phyloP scores from a whole-genome alignment of 768 basidiomycete species.

The Hygrophorus russula region DNA sequence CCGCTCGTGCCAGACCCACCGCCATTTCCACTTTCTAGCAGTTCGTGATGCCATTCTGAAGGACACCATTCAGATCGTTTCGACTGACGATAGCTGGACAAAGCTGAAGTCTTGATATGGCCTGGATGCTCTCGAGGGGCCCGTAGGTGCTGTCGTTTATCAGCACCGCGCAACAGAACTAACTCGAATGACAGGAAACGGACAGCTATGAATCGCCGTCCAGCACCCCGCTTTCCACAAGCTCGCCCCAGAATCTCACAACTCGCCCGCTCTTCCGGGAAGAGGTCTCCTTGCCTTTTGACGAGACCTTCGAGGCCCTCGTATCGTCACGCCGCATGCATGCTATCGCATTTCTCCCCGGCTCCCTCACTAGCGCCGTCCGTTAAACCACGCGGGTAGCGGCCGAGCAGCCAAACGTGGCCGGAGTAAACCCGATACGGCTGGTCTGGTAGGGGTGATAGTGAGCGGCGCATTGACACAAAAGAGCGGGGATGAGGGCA shows the following conservation, averaged over 20 bases:
- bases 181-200: conserved; percentile 15
- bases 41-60: conserved; percentile 62
- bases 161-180: neutral
- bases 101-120: conserved; percentile 67
- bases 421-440: conserved; percentile 48
- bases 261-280: conserved; percentile 63
- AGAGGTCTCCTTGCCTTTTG: conserved; percentile 54
- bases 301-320: conserved; percentile 47
- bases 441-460: conserved; percentile 72
- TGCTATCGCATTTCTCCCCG: conserved; percentile 44
- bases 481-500: conserved; percentile 69
- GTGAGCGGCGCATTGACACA: conserved; percentile 78
- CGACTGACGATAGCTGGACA: conserved; percentile 58
- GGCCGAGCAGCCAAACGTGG: conserved; percentile 25
- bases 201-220: conserved; percentile 37
- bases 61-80: conserved; percentile 53
- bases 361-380: conserved; percentile 15
- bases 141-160: conserved; percentile 30
- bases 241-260: conserved; percentile 58
- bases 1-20: conserved; percentile 68
- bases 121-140: conserved; percentile 61
- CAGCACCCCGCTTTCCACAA: conserved; percentile 35
- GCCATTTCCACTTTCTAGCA: conserved; percentile 70
- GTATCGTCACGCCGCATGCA: conserved; percentile 56
- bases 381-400: conserved; percentile 16